Evolutionary conservation across 73 alveolate species (phyloP), one percentile per base, ranked within the genome.

Genomic region (Paramecium pentaurelia): DNA sequence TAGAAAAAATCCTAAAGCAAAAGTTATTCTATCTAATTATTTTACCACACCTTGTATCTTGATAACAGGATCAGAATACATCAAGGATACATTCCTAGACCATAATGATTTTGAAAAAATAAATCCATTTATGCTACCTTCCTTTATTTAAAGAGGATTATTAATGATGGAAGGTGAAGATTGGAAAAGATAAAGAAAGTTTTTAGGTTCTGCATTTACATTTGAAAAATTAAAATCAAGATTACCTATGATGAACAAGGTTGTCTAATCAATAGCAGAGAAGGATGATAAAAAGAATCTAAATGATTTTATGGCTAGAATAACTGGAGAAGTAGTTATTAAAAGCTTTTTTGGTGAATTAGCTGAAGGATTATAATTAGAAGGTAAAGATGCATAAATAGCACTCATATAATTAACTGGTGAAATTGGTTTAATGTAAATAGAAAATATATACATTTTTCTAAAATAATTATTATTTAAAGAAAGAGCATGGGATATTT

Each of bases 301-400:
- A 12, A 73, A 73, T 73, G 28, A 32, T 7, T 37, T 37, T 18
- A 73, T 38, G 60, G 4, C 87, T 8, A 36, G 40, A 73, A 89
- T 89, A 70, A 71, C 94, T 6, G 94, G 92, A 27, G 92, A 89
- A 42, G 68, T 89, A 40, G 94, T 89, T 20, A 38, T 89, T 16
- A 64, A 80, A 28, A 64, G 92, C 22, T 89, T 89, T 40, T 89
- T 89, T 89, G 94, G 94, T 18, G 86, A 89, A 10, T 8, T 54
- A 45, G 68, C 77, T 10, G 47, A 71, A 77, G 58, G 58, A 7
- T 28, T 30, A 18, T 45, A 60, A 25, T 30, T 49, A 27, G 45
- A 89, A 89, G 71, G 94, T 30, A 37, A 70, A 27, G 75, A 71
- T 18, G 58, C 88, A 6, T 47, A 83, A 27, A 42, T 89, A 45